Evolutionary conservation across 2,329 filamentous ascomycete genomes (phyloP).

Genomic region (Colletotrichum cereale): DNA sequence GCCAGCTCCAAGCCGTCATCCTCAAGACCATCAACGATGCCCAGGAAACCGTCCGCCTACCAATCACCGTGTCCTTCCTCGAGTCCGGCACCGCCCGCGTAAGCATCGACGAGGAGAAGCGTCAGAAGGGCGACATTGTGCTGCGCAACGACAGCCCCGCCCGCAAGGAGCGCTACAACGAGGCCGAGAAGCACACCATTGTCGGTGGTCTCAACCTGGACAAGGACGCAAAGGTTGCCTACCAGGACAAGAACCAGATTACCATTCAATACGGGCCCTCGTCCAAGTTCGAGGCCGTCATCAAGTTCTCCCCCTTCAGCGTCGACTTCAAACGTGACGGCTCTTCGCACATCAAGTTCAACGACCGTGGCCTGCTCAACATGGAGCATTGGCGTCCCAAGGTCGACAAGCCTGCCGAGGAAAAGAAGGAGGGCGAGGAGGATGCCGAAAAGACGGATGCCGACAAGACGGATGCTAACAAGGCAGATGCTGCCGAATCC

Average conservation of each 20-base stretch:
- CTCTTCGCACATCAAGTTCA: slow-evolving; percentile 85
- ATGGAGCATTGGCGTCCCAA: slow-evolving; percentile 96
- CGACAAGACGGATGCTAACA: slow-evolving; percentile 49
- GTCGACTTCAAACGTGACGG: slow-evolving; percentile 91
- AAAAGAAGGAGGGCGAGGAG: slow-evolving; percentile 67
- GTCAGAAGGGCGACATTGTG: slow-evolving; percentile 89
- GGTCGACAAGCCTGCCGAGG: slow-evolving; percentile 69
- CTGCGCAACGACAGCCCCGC: slow-evolving; percentile 86
- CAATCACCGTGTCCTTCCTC: slow-evolving; percentile 88
- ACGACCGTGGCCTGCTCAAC: slow-evolving; percentile 90
- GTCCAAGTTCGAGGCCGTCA: slow-evolving; percentile 82
- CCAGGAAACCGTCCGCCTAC: slow-evolving; percentile 80
- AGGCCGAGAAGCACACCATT: slow-evolving; percentile 86
- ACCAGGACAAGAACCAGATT: slow-evolving; percentile 74
- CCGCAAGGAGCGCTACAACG: slow-evolving; percentile 94
- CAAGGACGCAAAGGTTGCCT: slow-evolving; percentile 75
- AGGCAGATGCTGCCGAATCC: slow-evolving; percentile 56
- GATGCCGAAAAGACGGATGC: slow-evolving; percentile 42
- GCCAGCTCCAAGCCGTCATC: slow-evolving; percentile 83
- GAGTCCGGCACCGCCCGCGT: slow-evolving; percentile 90
- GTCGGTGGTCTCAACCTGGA: slow-evolving; percentile 84
- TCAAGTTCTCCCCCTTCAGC: slow-evolving; percentile 85
- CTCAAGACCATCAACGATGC: slow-evolving; percentile 79
- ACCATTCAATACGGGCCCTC: slow-evolving; percentile 85
- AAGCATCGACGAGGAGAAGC: slow-evolving; percentile 90